These are phyloP conservation scores for Fraxinus ornus DNA, from an alignment of 305 asterid genomes.

Conservation along the genomic window DNA sequence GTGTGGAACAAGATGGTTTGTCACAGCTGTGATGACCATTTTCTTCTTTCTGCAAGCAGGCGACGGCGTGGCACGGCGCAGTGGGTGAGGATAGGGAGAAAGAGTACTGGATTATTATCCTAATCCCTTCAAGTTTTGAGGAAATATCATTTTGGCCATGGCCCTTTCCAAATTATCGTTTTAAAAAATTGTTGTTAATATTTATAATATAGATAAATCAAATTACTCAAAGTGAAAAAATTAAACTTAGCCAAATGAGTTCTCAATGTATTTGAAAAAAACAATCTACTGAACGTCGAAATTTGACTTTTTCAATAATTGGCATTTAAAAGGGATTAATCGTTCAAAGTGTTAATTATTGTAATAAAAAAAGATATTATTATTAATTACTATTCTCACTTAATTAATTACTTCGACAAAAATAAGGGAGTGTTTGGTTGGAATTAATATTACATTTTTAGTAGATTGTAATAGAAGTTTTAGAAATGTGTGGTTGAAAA, in stretches of 20 bases:
- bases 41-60: slow-evolving; percentile 15
- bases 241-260: neutral
- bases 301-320: neutral
- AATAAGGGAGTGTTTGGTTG: too few species aligned
- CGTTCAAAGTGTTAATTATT: neutral
- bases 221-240: too few species aligned
- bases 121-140: slow-evolving; percentile 15
- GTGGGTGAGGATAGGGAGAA: neutral
- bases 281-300: neutral
- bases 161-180: neutral
- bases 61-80: neutral
- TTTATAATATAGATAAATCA: neutral
- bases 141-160: slow-evolving; percentile 6
- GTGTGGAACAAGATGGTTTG: slow-evolving; percentile 27
- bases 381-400: neutral
- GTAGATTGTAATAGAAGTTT: too few species aligned
- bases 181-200: neutral
- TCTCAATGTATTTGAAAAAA: neutral
- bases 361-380: neutral
- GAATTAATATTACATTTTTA: too few species aligned
- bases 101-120: neutral
- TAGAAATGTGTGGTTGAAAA: too few species aligned
- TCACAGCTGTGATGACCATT: slow-evolving; percentile 34
- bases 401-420: neutral
- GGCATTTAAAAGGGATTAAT: neutral